Evolutionary conservation across 2,329 filamentous ascomycete genomes (phyloP), one percentile per base, ranked within the genome.

Genomic region (Daldinia eschscholtzii): DNA sequence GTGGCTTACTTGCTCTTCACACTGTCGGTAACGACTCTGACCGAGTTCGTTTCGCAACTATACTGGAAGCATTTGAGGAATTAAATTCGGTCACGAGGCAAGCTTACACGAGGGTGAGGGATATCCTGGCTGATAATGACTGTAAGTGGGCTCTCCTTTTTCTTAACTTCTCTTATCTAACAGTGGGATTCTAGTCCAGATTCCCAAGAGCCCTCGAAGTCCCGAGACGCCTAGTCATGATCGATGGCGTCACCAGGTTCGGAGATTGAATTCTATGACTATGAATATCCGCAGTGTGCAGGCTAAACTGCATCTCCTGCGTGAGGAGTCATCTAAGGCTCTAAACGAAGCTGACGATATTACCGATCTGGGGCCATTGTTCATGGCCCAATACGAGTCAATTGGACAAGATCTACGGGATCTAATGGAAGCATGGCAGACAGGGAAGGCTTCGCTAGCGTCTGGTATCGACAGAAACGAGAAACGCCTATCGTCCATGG

Each of bases 381-480:
- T 98, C 42, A 91, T 97, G 86, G 83, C 90, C 23, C 96, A 98
- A 76, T 99, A 98, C 79, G 96, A 99, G 64, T 95, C 94, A 4
- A 97, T 99, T 70, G 96, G 96, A 2, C 86, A 90, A 28, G 96
- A 99, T 76, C 85, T 99, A 50, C 91, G 91, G 78, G 88, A 91
- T 48, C 83, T 97, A 57, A 89, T 94, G 80, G 87, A 92, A 70
- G 92, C 93, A 70, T 97, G 94, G 94, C 93, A 97, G 75, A 88
- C 91, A 59, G 96, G 95, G 57, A 95, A 92, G 79, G 88, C 91
- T n/a, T 90, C 93, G 5, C 84, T 99, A 59, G 90, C 93, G 53
- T 88, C 89, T 61, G 94, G 92, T 72, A 92, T 97, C 76, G 91
- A 96, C 79, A 89, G 91, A 65, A 93, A 94, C 77, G 91, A 93